Evolutionary conservation across 345 rosid species (phyloP), one percentile per base, ranked within the genome.

Genomic region (Euphorbia tirucalli): DNA sequence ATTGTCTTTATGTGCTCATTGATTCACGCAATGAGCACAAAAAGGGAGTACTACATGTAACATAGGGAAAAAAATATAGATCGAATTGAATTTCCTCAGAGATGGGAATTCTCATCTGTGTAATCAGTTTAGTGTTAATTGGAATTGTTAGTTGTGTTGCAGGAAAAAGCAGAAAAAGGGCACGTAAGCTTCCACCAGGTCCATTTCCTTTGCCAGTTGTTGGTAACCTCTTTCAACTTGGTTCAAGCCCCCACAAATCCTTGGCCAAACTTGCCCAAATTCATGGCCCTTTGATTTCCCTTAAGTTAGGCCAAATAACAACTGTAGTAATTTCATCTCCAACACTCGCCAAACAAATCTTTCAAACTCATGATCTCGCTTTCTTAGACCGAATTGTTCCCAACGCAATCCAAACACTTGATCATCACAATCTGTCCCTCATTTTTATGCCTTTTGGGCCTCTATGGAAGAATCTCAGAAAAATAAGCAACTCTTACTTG

Each of bases 391-490:
- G 70, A 48, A 30, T 1, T 14, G 43, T 49, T 4, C 0, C 10
- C 7, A 22, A 66, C 0, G 59, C 70, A 25, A 37, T 27, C 41
- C 10, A 0, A 46, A 60, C 50, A 16, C 52, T 3, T 37, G 1
- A 56, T 0, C 49, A 55, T 31, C 72, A 55, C 10, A 7, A 22
- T 13, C 3, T 0, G 0, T 7, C 43, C 0, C 0, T 69, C 16
- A 14, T 6, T 13, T 69, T 49, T 62, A 7, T 56, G 13, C 63
- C 72, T 15, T n/a, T 25, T 14, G 46, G 30, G 11, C 11, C 71
- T 7, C 18, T 19, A 1, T 68, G 80, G 77, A 43, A 63, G 35
- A 66, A 60, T 37, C 75, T 67, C 2, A 44, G 72, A 1, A 73
- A 69, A 11, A 6, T 66, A 16, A 32, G 65, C 54, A 50, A 14